Conservation (phyloP, 1,139 yeast species). For the Kluyveromyces sp. region DNA sequence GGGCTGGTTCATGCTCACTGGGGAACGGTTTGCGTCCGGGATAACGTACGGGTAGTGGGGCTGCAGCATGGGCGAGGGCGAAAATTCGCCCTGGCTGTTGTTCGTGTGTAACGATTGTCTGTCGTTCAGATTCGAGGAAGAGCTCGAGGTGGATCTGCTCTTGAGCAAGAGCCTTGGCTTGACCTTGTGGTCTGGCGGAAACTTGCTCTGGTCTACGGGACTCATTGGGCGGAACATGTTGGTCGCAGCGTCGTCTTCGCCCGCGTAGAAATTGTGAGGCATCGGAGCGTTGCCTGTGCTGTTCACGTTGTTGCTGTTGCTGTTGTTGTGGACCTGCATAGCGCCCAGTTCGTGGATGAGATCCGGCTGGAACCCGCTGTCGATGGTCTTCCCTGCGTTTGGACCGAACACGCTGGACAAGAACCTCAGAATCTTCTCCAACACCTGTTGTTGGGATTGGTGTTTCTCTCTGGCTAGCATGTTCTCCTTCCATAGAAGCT, state of each 20-base stretch:
- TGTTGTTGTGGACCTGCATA: slow-evolving; percentile 6
- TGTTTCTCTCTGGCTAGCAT: slow-evolving; percentile 77
- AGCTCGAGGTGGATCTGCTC: slow-evolving; percentile 19
- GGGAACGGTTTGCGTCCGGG: not conserved
- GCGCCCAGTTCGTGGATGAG: slow-evolving; percentile 11
- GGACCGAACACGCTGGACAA: slow-evolving; percentile 47
- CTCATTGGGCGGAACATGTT: slow-evolving; percentile 4
- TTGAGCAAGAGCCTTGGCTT: slow-evolving; percentile 23
- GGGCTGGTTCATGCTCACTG: not conserved
- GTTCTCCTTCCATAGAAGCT: slow-evolving; percentile 85
- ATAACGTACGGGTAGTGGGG: not conserved
- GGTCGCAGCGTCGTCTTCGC: slow-evolving; percentile 4
- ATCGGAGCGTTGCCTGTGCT: slow-evolving; percentile 1
- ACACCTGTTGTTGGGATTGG: slow-evolving; percentile 75
- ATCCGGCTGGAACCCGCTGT: slow-evolving; percentile 10
- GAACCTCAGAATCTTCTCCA: slow-evolving; percentile 81
- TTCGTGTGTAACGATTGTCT: not conserved
- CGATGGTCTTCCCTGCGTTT: slow-evolving; percentile 10
- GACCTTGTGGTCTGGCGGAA: slow-evolving; percentile 5
- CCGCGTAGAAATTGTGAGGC: slow-evolving; percentile 1
- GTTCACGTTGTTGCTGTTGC: slow-evolving; percentile 1
- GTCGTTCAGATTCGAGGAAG: slow-evolving; percentile 9
- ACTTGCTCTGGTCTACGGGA: slow-evolving; percentile 2
- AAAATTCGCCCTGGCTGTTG: not conserved
- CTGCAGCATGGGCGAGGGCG: not conserved